phyloP scores from a whole-genome alignment of 495 filamentous ascomycete species.

The Hypoxylon perforatum region DNA sequence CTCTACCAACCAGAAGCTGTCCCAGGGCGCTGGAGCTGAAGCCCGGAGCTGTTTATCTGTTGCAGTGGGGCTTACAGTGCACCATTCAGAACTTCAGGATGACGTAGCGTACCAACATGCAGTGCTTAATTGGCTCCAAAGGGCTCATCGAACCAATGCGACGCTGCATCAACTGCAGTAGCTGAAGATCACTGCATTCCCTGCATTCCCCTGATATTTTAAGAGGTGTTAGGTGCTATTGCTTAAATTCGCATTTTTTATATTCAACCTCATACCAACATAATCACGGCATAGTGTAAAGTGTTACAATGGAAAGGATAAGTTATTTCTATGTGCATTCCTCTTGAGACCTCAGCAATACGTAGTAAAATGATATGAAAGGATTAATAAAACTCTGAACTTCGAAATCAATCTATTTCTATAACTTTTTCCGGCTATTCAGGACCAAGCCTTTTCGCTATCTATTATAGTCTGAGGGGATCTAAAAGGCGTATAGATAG shows the following conservation, averaged over 20 bases:
- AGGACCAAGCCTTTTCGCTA: neutral
- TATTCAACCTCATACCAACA: too few species aligned
- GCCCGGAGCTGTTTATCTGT: conserved; percentile 14
- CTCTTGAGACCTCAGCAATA: too few species aligned
- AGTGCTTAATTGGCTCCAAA: conserved; percentile 22
- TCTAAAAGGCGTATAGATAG: too few species aligned
- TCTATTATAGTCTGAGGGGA: neutral
- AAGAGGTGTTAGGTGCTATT: too few species aligned
- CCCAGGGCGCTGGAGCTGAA: conserved; percentile 19
- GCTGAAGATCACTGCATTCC: neutral
- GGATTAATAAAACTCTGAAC: neutral
- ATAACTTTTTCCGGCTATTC: neutral
- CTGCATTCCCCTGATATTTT: too few species aligned
- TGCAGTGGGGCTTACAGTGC: conserved; percentile 34
- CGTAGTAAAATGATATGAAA: too few species aligned
- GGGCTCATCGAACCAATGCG: neutral
- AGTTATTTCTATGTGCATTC: too few species aligned
- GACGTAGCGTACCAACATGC: conserved; percentile 25
- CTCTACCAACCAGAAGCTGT: neutral
- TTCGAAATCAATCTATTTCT: neutral
- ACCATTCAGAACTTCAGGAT: conserved; percentile 11
- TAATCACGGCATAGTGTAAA: too few species aligned
- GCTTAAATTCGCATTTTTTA: too few species aligned
- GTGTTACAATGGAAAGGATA: too few species aligned
- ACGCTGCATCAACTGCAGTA: neutral